Conservation (phyloP, 305 asterid species). For the Striga hermonthica region DNA sequence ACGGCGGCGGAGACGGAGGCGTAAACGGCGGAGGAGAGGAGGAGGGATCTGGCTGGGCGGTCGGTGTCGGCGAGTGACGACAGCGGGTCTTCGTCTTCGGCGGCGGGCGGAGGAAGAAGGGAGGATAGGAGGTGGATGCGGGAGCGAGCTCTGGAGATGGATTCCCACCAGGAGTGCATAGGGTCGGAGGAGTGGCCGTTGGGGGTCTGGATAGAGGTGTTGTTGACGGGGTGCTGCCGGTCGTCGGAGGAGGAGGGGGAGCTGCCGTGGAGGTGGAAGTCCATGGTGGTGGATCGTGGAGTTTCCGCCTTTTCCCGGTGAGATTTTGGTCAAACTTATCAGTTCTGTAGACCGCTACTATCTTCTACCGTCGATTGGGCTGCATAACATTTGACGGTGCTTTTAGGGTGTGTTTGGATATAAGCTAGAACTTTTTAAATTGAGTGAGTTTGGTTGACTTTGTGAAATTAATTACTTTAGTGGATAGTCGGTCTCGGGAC, state of each 20-base stretch:
- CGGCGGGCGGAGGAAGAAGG: constrained; percentile 43
- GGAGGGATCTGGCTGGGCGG: constrained; percentile 89
- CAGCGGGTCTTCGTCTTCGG: constrained; percentile 38
- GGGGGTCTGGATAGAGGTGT: constrained; percentile 31
- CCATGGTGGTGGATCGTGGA: constrained; percentile 50
- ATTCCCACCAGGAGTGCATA: constrained; percentile 94
- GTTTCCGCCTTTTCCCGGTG: constrained; percentile 29
- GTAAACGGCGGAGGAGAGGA: constrained; percentile 75
- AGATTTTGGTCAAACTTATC: neutral
- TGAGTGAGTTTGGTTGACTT: too few species aligned
- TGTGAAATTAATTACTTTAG: too few species aligned
- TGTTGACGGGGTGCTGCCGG: constrained; percentile 40
- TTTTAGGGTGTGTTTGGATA: too few species aligned
- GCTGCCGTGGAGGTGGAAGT: constrained; percentile 64
- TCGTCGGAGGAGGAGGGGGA: constrained; percentile 67
- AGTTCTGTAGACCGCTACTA: neutral
- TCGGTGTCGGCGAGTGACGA: constrained; percentile 84
- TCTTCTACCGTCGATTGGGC: too few species aligned
- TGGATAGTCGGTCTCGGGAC: too few species aligned
- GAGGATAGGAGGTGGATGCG: constrained; percentile 72
- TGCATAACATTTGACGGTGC: too few species aligned
- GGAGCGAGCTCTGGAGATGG: constrained; percentile 82
- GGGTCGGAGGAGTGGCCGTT: constrained; percentile 55
- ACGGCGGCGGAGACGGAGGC: constrained; percentile 54
- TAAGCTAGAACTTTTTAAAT: too few species aligned